These are phyloP conservation scores for Punica granatum DNA, from an alignment of 345 rosid species.

Conservation along the genomic window DNA sequence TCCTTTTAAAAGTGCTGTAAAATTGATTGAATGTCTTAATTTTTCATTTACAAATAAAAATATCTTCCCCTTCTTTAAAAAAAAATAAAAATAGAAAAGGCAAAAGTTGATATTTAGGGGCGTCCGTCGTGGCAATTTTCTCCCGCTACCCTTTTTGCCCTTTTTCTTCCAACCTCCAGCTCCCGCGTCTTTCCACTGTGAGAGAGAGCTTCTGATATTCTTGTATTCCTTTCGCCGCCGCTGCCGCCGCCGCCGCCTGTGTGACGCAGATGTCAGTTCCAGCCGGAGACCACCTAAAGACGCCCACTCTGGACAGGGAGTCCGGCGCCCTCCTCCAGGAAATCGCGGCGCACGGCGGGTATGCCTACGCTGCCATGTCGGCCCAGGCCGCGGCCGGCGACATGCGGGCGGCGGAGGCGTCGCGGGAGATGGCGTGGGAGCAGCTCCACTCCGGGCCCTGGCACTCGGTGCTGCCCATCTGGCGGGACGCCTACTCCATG, in stretches of 20 bases:
- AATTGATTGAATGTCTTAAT: no score
- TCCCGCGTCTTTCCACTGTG: neutral
- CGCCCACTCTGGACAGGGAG: slow-evolving; percentile 68
- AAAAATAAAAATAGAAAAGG: neutral
- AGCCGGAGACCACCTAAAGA: slow-evolving; percentile 27
- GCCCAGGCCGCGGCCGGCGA: slow-evolving; percentile 65
- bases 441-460: slow-evolving; percentile 98
- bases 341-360: slow-evolving; percentile 75
- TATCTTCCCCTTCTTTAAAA: neutral
- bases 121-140: neutral
- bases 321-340: slow-evolving; percentile 49
- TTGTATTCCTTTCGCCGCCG: neutral
- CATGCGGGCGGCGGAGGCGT: slow-evolving; percentile 85
- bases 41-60: no score
- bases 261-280: slow-evolving; percentile 17
- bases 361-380: slow-evolving; percentile 71
- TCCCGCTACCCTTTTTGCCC: neutral
- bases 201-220: neutral
- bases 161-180: slow-evolving; percentile 1
- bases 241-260: slow-evolving; percentile 9
- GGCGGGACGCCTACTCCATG: slow-evolving; percentile 98
- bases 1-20: no score
- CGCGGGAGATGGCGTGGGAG: slow-evolving; percentile 99
- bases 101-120: slow-evolving; percentile 1
- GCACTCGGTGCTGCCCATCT: slow-evolving; percentile 87